These are phyloP conservation scores for Xylariales sp. DNA, from an alignment of 2,329 filamentous ascomycete species.

Conservation along the genomic window DNA sequence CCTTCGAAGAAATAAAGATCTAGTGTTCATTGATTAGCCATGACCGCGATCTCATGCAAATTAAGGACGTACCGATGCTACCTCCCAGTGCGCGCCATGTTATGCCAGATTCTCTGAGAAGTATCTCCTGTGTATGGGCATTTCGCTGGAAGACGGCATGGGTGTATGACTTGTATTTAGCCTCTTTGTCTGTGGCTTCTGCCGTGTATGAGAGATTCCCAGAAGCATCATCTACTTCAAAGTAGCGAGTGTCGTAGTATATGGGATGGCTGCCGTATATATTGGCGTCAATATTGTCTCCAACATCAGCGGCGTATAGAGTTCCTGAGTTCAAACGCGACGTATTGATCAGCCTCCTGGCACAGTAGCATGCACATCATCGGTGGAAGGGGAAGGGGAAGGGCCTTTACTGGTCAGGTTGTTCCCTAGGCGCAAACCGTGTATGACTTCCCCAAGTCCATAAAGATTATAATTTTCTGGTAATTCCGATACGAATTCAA, in stretches of 20 bases:
- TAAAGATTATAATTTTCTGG: conserved; percentile 73
- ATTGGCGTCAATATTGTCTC: conserved; percentile 61
- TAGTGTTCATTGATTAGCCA: conserved; percentile 1
- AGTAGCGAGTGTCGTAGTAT: conserved; percentile 77
- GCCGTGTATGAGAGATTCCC: conserved; percentile 49
- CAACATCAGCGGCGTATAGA: conserved; percentile 62
- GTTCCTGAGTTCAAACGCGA: conserved; percentile 36
- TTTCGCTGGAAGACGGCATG: conserved; percentile 78
- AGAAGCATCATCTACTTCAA: conserved; percentile 46
- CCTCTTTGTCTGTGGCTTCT: conserved; percentile 46
- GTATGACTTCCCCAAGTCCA: conserved; percentile 70
- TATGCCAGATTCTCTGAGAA: conserved; percentile 59
- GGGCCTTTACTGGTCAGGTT: conserved; percentile 57
- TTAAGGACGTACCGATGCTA: conserved; percentile 39
- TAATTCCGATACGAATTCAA: conserved; percentile 64
- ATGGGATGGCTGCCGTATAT: conserved; percentile 75
- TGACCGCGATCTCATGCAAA: too few relatives aligned
- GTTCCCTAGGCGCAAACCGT: conserved; percentile 65
- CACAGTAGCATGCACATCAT: too few relatives aligned
- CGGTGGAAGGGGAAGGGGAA: too few relatives aligned
- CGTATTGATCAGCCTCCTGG: too few relatives aligned
- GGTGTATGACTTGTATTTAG: conserved; percentile 60
- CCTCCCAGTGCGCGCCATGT: conserved; percentile 75
- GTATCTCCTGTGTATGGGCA: conserved; percentile 69
- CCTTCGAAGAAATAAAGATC: conserved; percentile 79